These are phyloP conservation scores for Cytospora schulzeri DNA, from an alignment of 2,329 filamentous ascomycete species.

Conservation along the genomic window DNA sequence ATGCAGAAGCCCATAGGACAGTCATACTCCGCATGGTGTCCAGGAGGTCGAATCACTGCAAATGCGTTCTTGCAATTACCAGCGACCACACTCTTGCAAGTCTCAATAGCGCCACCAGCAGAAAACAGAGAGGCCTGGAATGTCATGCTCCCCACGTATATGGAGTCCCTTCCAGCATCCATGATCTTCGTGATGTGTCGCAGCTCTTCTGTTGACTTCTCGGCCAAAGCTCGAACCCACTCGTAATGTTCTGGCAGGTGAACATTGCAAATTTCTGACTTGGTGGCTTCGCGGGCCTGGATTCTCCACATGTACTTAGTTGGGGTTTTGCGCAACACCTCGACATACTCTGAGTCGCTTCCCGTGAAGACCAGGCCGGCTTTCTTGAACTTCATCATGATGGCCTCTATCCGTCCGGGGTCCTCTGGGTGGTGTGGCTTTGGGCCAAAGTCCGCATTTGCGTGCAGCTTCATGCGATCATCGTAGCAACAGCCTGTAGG, in stretches of 20 bases:
- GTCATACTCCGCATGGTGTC: slow-evolving; percentile 89
- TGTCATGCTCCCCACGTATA: slow-evolving; percentile 82
- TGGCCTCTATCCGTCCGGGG: slow-evolving; percentile 86
- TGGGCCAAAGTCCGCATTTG: slow-evolving; percentile 74
- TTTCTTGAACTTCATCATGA: slow-evolving; percentile 85
- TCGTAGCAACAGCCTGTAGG: slow-evolving; percentile 87
- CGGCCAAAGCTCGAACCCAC: slow-evolving; percentile 68
- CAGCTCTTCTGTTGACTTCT: slow-evolving; percentile 64
- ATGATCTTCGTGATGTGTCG: slow-evolving; percentile 64
- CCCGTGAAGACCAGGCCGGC: slow-evolving; percentile 74
- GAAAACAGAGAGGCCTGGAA: slow-evolving; percentile 81
- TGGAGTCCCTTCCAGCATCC: slow-evolving; percentile 70
- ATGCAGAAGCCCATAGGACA: slow-evolving; percentile 92
- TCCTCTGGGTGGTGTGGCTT: slow-evolving; percentile 91
- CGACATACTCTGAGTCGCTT: slow-evolving; percentile 54
- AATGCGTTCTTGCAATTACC: slow-evolving; percentile 91
- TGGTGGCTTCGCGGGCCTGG: slow-evolving; percentile 72
- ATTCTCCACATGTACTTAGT: slow-evolving; percentile 76
- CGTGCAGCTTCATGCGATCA: slow-evolving; percentile 92
- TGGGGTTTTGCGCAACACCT: slow-evolving; percentile 55
- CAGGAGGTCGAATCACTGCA: slow-evolving; percentile 90
- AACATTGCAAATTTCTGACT: slow-evolving; percentile 77
- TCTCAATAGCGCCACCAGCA: slow-evolving; percentile 92
- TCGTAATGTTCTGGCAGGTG: slow-evolving; percentile 77
- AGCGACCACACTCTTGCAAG: slow-evolving; percentile 84